phyloP scores from a whole-genome alignment of 78 protist genomes.

The Planoprotostelium fungivorum region DNA sequence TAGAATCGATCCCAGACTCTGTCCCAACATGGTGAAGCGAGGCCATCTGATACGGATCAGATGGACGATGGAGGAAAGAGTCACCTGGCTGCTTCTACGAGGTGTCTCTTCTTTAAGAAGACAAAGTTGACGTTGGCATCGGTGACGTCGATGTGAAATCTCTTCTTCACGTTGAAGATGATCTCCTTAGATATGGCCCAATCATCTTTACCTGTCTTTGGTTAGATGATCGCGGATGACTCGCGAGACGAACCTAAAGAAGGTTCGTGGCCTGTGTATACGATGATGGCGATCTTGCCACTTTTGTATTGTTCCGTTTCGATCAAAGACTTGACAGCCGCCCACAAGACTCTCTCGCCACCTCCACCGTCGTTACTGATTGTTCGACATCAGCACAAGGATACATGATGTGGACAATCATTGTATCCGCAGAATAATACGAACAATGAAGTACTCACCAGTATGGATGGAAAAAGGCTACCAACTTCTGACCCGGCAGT shows the following conservation, averaged over 20 bases:
- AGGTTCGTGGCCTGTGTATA: not conserved
- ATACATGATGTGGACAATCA: not conserved
- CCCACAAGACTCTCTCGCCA: slow-evolving; percentile 85
- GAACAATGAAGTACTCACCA: slow-evolving; percentile 16
- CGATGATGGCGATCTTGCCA: not conserved
- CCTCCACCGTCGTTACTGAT: slow-evolving; percentile 81
- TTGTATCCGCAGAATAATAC: not conserved
- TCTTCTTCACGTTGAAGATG: not conserved
- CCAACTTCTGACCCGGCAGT: not conserved
- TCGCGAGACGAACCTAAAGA: not conserved
- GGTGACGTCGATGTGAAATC: not conserved
- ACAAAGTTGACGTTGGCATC: not conserved
- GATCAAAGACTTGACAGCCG: slow-evolving; percentile 28
- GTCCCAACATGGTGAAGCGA: slow-evolving; percentile 52
- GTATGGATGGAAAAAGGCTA: slow-evolving; percentile 56
- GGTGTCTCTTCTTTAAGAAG: slow-evolving; percentile 28
- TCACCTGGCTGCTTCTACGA: slow-evolving; percentile 35
- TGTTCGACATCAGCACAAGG: not conserved
- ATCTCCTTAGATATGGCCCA: not conserved
- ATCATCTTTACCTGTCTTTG: not conserved
- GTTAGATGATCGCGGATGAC: not conserved
- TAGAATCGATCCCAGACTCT: slow-evolving; percentile 48
- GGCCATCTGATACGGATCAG: slow-evolving; percentile 1
- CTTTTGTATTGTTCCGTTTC: not conserved
- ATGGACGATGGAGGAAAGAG: not conserved